Evolutionary conservation across 2,329 filamentous ascomycete genomes (phyloP), one percentile per base, ranked within the genome.

Genomic region (Gaeumannomyces tritici): DNA sequence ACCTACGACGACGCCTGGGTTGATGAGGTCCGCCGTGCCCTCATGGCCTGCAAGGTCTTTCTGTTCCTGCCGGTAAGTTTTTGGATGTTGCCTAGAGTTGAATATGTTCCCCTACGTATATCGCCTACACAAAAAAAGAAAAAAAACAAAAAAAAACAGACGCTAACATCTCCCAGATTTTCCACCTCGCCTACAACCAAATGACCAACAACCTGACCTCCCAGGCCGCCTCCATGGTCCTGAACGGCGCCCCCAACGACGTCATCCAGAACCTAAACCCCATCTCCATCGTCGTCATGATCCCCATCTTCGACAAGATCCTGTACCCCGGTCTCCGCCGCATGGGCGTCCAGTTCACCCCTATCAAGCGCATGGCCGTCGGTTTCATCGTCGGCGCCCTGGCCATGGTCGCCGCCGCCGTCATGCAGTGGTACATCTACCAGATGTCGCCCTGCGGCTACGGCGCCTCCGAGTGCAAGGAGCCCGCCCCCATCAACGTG

Each of bases 171-270:
- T 21, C 11, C 42, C 11, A 51, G 42, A 61, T 61, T 55, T 61
- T 61, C 60, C 60, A 61, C 60, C 60, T 61, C 31, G 5, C 54
- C 11, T 61, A 61, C 60, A 61, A 61, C 60, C 60, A 61, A 18
- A 61, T 85, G 65, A 82, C 79, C 72, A 83, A 81, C 73, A 86
- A 85, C 71, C 73, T 86, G 24, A 78, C 82, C 56, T 83, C 81
- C 7, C 88, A 91, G 72, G 87, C 85, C 3, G 81, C 81, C 8
- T 80, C 80, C 18, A 87, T 90, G 87, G 69, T 81, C 35, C 82
- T 88, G 5, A 82, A 88, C 66, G 88, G 88, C 18, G 80, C 91
- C 4, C 89, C 89, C 65, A 93, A 92, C 76, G 89, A 93, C 70
- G 79, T 92, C 62, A 80, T 93, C 67, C 82, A 83, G 66, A 91